phyloP scores from a whole-genome alignment of 805 yeast species.

The Pichia thaimueangensis region DNA sequence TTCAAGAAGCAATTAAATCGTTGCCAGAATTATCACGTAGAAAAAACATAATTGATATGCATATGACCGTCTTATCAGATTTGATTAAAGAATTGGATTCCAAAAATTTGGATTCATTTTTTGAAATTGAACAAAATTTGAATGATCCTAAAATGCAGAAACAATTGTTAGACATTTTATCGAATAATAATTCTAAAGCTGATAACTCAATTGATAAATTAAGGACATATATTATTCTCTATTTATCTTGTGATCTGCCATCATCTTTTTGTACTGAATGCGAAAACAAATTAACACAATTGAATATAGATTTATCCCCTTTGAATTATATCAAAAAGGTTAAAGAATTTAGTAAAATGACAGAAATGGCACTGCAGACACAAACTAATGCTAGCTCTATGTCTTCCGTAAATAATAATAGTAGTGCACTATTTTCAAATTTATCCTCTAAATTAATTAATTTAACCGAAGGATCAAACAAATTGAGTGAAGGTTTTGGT shows the following conservation, averaged over 20 bases:
- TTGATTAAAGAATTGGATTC: constrained; percentile 76
- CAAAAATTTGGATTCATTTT: constrained; percentile 83
- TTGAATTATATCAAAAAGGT: constrained; percentile 70
- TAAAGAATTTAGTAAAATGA: constrained; percentile 65
- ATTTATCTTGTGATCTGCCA: constrained; percentile 47
- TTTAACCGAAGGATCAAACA: constrained; percentile 59
- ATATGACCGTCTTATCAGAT: constrained; percentile 89
- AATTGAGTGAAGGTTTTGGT: constrained; percentile 82
- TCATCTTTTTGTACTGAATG: constrained; percentile 47
- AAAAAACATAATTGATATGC: constrained; percentile 87
- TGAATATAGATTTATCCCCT: constrained; percentile 57
- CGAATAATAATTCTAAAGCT: constrained; percentile 43
- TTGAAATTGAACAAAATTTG: constrained; percentile 87
- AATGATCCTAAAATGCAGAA: constrained; percentile 52
- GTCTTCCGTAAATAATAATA: constrained; percentile 25
- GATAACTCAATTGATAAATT: constrained; percentile 64
- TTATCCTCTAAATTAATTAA: constrained; percentile 74
- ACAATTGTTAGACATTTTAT: constrained; percentile 55
- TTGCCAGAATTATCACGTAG: constrained; percentile 88
- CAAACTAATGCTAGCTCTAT: constrained; percentile 21
- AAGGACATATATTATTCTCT: constrained; percentile 80
- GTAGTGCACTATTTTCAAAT: constrained; percentile 57
- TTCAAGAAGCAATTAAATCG: constrained; percentile 83
- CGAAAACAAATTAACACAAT: constrained; percentile 50
- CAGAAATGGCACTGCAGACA: constrained; percentile 29